phyloP scores from a whole-genome alignment of 2,329 filamentous ascomycete genomes.

The Pseudodiploospora longispora region DNA sequence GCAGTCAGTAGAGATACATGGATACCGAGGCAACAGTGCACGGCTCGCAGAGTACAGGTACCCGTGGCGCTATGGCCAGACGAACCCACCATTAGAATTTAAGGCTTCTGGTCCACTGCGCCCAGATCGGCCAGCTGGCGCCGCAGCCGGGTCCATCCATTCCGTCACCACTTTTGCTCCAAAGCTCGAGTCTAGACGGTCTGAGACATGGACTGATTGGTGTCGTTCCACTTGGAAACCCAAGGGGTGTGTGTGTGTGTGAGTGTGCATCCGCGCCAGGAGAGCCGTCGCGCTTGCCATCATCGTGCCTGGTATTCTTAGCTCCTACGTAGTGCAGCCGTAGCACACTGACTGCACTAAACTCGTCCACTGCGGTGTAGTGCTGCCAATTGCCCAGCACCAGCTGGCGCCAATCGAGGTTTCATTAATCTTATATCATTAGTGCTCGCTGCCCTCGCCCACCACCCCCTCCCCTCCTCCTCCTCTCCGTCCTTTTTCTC shows the following conservation, averaged over 20 bases:
- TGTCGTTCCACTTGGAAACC: conserved; percentile 1
- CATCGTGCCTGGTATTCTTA: conserved; percentile 2
- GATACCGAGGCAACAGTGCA: too few relatives aligned
- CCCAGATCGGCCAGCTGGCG: conserved; percentile 10
- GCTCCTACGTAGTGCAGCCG: too few relatives aligned
- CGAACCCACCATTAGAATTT: too few relatives aligned
- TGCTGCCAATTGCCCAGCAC: too few relatives aligned
- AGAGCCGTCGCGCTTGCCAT: conserved; percentile 4
- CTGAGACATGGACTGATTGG: conserved; percentile 24
- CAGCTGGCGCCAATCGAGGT: too few relatives aligned
- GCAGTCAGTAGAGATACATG: too few relatives aligned
- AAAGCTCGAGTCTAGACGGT: conserved; percentile 1
- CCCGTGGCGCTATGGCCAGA: too few relatives aligned
- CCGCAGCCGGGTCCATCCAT: conserved; percentile 3
- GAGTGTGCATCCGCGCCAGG: background rate
- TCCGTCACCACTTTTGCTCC: too few relatives aligned
- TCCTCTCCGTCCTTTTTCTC: background rate
- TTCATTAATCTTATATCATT: background rate
- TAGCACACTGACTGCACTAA: too few relatives aligned
- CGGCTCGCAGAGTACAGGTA: too few relatives aligned
- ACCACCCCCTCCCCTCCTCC: background rate
- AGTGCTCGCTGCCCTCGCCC: background rate
- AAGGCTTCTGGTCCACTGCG: conserved; percentile 4
- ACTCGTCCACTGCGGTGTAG: too few relatives aligned
- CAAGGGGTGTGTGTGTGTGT: background rate